Percentiles rank a stretch among this genome's conserved stretches.
phyloP scores from a whole-genome alignment of 1,139 yeast genomes.

The Blastobotrys illinoisensis region DNA sequence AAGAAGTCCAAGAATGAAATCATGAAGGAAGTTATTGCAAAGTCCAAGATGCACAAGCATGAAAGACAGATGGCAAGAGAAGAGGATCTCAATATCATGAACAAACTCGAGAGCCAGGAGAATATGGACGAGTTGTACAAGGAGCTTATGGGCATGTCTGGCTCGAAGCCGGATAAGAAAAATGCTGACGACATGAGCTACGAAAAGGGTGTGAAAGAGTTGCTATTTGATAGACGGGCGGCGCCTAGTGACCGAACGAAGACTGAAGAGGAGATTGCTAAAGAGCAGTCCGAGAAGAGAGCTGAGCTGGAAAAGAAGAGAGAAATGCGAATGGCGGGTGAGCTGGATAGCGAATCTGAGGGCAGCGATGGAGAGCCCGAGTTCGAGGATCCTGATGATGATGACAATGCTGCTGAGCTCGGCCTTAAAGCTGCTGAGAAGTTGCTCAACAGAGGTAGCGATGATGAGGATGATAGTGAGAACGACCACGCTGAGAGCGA shows the following conservation, averaged over 20 bases:
- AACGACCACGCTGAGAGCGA: background rate
- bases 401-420: conserved; percentile 14
- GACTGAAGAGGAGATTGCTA: conserved; percentile 74
- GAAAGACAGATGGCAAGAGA: conserved; percentile 80
- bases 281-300: conserved; percentile 67
- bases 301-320: conserved; percentile 72
- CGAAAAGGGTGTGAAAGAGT: conserved; percentile 71
- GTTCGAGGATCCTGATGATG: conserved; percentile 24
- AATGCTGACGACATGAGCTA: conserved; percentile 47
- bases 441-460: conserved; percentile 10
- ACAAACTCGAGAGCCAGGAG: conserved; percentile 72
- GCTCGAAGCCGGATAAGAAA: conserved; percentile 19
- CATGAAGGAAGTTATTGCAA: conserved; percentile 94
- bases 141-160: conserved; percentile 39
- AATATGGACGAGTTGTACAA: conserved; percentile 73
- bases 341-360: conserved; percentile 43
- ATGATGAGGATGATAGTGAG: conserved; percentile 14
- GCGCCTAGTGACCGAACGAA: conserved; percentile 96
- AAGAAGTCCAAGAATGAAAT: conserved; percentile 91
- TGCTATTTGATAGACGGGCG: conserved; percentile 80
- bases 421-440: background rate
- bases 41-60: conserved; percentile 82
- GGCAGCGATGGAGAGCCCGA: conserved; percentile 24
- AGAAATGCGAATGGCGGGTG: conserved; percentile 80
- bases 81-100: conserved; percentile 62